Base-by-base conservation (phyloP, 257 asterid genomes). In the Nicotiana tabacum region DNA sequence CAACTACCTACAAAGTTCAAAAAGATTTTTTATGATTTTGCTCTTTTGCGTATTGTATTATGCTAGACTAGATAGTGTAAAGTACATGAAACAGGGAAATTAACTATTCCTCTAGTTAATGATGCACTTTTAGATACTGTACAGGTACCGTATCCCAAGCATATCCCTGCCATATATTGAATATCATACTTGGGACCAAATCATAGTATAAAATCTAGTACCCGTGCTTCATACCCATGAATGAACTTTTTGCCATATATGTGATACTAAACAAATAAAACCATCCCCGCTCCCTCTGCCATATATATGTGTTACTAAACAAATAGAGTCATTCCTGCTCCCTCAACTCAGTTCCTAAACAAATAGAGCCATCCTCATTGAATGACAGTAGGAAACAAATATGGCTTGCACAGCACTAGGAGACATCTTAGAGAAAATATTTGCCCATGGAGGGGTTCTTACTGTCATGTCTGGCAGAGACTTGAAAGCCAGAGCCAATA, bases 381-480 rank as follows among this genome's bases (percentile, higher is more conserved):
- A 64, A 64, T 64, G 69, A 12, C 18, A 64, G 69, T 27, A 65
- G n/a, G 70, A 65, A 65, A 65, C 39, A 65, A 30, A 65, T 30
- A 65, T 13, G 57, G 70, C 70, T 27, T 65, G 39, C 43, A 65
- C 33, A 61, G 33, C 67, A 24, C 67, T 65, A 65, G 43, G 37
- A 65, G 70, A 30, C 43, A 65, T 35, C 10, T 65, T 76, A 48
- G 46, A 51, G 80, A n/a, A 27, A 15, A 8, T 7, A 24, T 48
- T 51, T 48, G 80, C 64, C 18, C 27, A 51, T 51, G 46, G 51
- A 81, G 80, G 82, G 77, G 16, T 78, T 64, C 94, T 88, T 94
- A 96, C 99, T 87, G 98, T 90, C 99, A 96, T 93, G 35, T 96
- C 99, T 55, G 98, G 97, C 85, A 96, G 97, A 85, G 96, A 81